Evolutionary conservation across 495 filamentous ascomycete species (phyloP).

Genomic region (Podospora didyma): DNA sequence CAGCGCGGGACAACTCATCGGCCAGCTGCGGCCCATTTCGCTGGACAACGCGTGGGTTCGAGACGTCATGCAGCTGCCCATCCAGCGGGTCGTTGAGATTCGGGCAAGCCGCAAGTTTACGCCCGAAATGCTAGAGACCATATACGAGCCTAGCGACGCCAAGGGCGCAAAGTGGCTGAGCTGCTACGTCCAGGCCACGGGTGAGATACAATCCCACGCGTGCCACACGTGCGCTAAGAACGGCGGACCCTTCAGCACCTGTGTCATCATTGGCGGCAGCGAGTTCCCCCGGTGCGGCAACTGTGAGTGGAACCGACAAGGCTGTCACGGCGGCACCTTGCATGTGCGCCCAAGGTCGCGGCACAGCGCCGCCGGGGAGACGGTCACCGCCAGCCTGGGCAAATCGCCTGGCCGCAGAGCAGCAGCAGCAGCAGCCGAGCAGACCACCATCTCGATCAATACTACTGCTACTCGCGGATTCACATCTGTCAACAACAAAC

Average conservation of each 20-base stretch:
- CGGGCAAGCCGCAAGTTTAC: constrained; percentile 24
- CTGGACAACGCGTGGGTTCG: constrained; percentile 13
- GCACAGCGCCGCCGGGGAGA: background rate
- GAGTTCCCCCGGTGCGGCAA: constrained; percentile 29
- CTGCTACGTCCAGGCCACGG: constrained; percentile 29
- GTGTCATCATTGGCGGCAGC: constrained; percentile 20
- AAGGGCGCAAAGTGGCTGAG: constrained; percentile 28
- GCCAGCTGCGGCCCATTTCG: constrained; percentile 9
- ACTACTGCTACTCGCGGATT: too few relatives aligned
- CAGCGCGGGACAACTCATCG: constrained; percentile 13
- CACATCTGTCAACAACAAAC: constrained; percentile 22
- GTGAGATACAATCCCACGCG: constrained; percentile 17
- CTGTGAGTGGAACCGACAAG: constrained; percentile 30
- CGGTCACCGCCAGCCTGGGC: background rate
- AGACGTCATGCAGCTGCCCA: constrained; percentile 11
- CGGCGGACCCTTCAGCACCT: constrained; percentile 20
- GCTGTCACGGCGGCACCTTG: constrained; percentile 12
- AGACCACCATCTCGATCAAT: background rate
- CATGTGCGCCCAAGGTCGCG: background rate
- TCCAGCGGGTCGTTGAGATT: constrained; percentile 24
- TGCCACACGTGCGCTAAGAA: constrained; percentile 21
- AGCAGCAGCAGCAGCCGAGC: too few relatives aligned
- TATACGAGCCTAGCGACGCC: constrained; percentile 22
- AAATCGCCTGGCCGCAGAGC: background rate
- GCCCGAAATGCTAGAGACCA: constrained; percentile 14